Evolutionary conservation across 2,329 filamentous ascomycete genomes (phyloP).

Genomic region (Fusarium armeniacum): DNA sequence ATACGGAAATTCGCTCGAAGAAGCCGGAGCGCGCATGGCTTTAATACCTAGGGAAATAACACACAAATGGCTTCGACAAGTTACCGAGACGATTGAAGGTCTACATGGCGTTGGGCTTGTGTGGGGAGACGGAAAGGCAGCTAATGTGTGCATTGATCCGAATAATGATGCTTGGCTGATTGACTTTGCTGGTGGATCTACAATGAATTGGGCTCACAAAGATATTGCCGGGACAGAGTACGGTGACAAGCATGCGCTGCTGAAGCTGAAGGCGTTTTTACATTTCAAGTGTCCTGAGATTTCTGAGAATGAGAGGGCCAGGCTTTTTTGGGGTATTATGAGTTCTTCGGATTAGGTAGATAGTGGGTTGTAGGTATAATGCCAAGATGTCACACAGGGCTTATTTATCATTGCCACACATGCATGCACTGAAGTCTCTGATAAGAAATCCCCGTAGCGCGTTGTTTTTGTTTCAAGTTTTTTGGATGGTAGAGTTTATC

Average conservation of each 20-base stretch:
- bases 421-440: neutral
- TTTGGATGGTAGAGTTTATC: neutral
- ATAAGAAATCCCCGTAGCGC: neutral
- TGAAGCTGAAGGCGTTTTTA: neutral
- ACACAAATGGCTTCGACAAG: neutral
- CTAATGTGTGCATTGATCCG: constrained; percentile 6
- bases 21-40: neutral
- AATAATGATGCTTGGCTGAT: constrained; percentile 18
- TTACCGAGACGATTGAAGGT: neutral
- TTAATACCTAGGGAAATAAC: neutral
- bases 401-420: neutral
- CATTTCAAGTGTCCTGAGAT: neutral
- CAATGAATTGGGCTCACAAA: neutral
- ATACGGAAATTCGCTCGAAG: neutral
- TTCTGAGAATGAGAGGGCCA: neutral
- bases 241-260: neutral
- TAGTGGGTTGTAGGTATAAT: neutral
- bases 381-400: neutral
- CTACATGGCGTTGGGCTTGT: constrained; percentile 2
- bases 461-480: neutral
- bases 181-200: constrained; percentile 11
- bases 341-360: neutral
- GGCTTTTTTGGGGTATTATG: neutral
- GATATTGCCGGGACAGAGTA: neutral
- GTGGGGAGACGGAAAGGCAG: constrained; percentile 17